Percentiles rank a stretch among this genome's conserved stretches.
phyloP scores from a whole-genome alignment of 768 basidiomycete species.

The Trametes cingulata region DNA sequence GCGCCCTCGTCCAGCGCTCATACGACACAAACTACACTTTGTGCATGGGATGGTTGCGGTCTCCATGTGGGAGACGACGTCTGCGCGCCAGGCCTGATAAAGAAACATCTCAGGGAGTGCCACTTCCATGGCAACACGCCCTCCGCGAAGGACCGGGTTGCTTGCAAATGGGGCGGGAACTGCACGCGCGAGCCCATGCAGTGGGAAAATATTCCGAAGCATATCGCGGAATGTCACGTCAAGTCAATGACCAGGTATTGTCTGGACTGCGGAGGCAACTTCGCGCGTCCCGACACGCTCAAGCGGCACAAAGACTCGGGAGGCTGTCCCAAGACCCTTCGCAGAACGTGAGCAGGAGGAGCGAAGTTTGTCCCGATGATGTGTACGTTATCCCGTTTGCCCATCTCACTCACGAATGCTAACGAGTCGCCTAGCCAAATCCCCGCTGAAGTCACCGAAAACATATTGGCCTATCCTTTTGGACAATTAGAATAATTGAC shows the following conservation, averaged over 20 bases:
- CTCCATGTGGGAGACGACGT: constrained; percentile 11
- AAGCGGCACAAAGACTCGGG: constrained; percentile 12
- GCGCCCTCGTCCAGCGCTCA: too few relatives aligned
- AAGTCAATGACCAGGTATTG: constrained; percentile 14
- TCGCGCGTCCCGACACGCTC: constrained; percentile 22
- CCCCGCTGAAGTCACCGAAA: too few relatives aligned
- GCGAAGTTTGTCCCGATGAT: background rate
- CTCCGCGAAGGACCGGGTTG: background rate
- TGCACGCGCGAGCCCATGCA: constrained; percentile 19
- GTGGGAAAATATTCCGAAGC: constrained; percentile 23
- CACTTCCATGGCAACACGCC: constrained; percentile 2
- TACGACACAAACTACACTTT: background rate
- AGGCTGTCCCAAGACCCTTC: background rate
- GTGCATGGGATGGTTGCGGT: constrained; percentile 7
- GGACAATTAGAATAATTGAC: background rate
- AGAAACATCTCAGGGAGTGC: constrained; percentile 13
- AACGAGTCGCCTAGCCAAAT: too few relatives aligned
- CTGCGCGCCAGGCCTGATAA: constrained; percentile 1
- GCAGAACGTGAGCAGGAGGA: background rate
- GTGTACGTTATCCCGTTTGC: background rate
- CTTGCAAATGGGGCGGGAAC: constrained; percentile 13
- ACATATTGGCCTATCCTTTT: too few relatives aligned
- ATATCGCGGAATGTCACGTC: constrained; percentile 22
- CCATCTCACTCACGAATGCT: too few relatives aligned
- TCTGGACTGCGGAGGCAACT: constrained; percentile 3